Percentiles rank a stretch among this genome's conserved stretches.
These are phyloP conservation scores for Suillus brevipes DNA, from an alignment of 768 basidiomycete species.

Conservation along the genomic window DNA sequence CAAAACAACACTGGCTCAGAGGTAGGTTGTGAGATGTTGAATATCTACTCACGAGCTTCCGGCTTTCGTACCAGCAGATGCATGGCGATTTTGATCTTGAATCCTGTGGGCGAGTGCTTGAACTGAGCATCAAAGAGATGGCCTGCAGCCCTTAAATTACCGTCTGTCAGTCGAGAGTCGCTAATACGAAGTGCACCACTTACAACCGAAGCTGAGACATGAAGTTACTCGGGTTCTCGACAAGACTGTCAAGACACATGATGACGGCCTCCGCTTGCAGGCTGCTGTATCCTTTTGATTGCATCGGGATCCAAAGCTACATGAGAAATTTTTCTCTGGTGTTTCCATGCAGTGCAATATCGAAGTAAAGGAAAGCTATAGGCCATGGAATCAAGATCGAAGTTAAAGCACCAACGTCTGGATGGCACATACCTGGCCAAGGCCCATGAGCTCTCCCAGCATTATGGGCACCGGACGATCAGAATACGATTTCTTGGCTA, in stretches of 20 bases:
- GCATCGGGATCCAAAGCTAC: slow-evolving; percentile 1
- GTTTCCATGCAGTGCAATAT: slow-evolving; percentile 9
- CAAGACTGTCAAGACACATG: slow-evolving; percentile 5
- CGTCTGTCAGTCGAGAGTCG: background rate
- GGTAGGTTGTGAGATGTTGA: too few species aligned
- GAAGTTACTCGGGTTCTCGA: slow-evolving; percentile 4
- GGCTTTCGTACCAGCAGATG: too few species aligned
- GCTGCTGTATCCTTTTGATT: background rate
- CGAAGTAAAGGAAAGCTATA: slow-evolving; percentile 15
- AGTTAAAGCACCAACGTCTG: background rate
- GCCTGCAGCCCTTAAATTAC: background rate
- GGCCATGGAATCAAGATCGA: background rate
- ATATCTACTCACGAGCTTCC: too few species aligned
- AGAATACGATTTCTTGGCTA: slow-evolving; percentile 30
- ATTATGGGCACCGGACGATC: slow-evolving; percentile 6
- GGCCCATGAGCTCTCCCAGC: slow-evolving; percentile 5
- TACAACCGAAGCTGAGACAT: slow-evolving; percentile 4
- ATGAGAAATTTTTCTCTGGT: slow-evolving; percentile 11
- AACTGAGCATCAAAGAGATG: background rate
- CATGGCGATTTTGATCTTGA: too few species aligned
- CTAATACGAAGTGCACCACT: background rate
- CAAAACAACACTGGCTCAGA: too few species aligned
- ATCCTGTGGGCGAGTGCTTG: too few species aligned
- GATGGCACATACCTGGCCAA: background rate
- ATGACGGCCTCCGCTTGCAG: slow-evolving; percentile 5